phyloP scores from a whole-genome alignment of 2,329 filamentous ascomycete genomes.

The Polytolypa hystricis region DNA sequence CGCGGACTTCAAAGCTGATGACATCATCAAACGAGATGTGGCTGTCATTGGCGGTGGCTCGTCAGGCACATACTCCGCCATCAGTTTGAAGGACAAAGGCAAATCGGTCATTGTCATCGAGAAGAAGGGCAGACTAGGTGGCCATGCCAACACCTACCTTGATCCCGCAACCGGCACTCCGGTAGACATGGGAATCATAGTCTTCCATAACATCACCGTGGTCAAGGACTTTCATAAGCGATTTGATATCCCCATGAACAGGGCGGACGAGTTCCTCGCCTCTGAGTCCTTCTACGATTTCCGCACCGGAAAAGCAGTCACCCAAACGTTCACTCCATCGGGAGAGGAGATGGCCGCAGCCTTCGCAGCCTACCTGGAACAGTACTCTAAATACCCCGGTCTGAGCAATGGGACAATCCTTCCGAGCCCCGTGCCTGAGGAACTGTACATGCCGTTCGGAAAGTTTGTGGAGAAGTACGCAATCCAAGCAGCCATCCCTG shows the following conservation, averaged over 20 bases:
- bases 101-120: slow-evolving; percentile 28
- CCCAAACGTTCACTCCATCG: slow-evolving; percentile 3
- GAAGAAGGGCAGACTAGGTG: slow-evolving; percentile 23
- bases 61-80: slow-evolving; percentile 24
- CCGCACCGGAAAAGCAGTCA: slow-evolving; percentile 8
- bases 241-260: slow-evolving; percentile 18
- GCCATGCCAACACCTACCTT: slow-evolving; percentile 22
- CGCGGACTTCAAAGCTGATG: too few relatives aligned
- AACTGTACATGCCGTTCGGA: slow-evolving; percentile 18
- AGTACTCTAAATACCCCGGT: slow-evolving; percentile 4
- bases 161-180: too few relatives aligned
- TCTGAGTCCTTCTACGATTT: too few relatives aligned
- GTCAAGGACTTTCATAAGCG: slow-evolving; percentile 20
- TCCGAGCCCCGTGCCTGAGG: slow-evolving; percentile 19
- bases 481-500: slow-evolving; percentile 6
- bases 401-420: too few relatives aligned
- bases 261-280: too few relatives aligned
- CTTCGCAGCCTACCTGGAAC: slow-evolving; percentile 1
- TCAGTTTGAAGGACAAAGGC: slow-evolving; percentile 20
- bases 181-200: slow-evolving; percentile 24
- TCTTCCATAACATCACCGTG: slow-evolving; percentile 23
- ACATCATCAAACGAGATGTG: slow-evolving; percentile 21
- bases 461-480: slow-evolving; percentile 18
- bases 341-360: slow-evolving; percentile 6
- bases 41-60: slow-evolving; percentile 27